Evolutionary conservation across 2,329 filamentous ascomycete species (phyloP).

Genomic region (Microascus cirrosus): DNA sequence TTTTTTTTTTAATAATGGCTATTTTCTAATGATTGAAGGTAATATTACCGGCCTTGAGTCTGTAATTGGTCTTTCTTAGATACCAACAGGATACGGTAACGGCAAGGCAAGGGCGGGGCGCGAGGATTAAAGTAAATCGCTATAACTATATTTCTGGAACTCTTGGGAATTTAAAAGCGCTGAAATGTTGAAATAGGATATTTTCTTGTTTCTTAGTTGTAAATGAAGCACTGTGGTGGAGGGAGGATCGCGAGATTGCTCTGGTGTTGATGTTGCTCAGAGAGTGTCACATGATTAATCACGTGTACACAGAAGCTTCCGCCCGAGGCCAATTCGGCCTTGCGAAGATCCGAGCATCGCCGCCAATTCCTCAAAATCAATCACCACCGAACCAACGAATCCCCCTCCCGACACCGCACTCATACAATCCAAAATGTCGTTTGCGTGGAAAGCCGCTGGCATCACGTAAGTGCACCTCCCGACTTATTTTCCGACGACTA

Average conservation of each 20-base stretch:
- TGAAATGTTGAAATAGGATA: too few species aligned
- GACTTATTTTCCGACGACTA: background rate
- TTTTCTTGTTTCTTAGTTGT: too few species aligned
- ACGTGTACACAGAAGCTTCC: background rate
- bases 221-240: too few species aligned
- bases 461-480: slow-evolving; percentile 64
- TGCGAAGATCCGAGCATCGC: slow-evolving; percentile 3
- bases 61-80: too few species aligned
- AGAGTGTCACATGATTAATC: background rate
- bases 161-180: too few species aligned
- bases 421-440: slow-evolving; percentile 61
- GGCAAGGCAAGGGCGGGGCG: too few species aligned
- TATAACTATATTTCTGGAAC: too few species aligned
- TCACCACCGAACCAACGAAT: slow-evolving; percentile 1
- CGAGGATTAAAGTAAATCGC: too few species aligned
- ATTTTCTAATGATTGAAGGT: too few species aligned
- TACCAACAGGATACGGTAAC: too few species aligned
- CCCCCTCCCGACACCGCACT: background rate
- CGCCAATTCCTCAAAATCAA: slow-evolving; percentile 1
- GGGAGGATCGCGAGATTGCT: background rate
- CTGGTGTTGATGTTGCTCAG: background rate
- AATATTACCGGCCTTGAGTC: too few species aligned
- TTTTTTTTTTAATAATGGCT: too few species aligned
- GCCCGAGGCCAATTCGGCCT: slow-evolving; percentile 5
- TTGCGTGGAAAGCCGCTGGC: slow-evolving; percentile 97